A percentile compares a stretch with the other conserved stretches of the same genome.
These are phyloP conservation scores for Exophiala xenobiotica DNA, from an alignment of 2,329 filamentous ascomycete species.

Conservation along the genomic window DNA sequence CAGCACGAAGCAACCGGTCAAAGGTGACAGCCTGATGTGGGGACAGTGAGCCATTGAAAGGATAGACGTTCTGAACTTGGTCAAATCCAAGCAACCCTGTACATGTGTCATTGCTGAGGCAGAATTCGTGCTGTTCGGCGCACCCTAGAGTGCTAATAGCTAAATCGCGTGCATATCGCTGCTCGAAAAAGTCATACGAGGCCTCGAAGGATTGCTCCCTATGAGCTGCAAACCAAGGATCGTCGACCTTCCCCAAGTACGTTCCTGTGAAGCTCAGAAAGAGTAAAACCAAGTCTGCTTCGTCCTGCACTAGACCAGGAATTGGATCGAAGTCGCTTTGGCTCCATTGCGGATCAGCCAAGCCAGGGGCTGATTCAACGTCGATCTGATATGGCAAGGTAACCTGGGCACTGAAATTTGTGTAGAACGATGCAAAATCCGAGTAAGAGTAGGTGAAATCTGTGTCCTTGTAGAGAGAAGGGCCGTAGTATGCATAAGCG, in stretches of 20 bases:
- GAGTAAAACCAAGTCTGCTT: constrained; percentile 17
- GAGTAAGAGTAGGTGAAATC: constrained; percentile 24
- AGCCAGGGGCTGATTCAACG: constrained; percentile 2
- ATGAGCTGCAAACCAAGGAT: constrained; percentile 27
- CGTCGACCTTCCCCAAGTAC: constrained; percentile 20
- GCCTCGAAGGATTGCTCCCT: not conserved
- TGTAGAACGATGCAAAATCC: constrained; percentile 22
- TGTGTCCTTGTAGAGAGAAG: constrained; percentile 17
- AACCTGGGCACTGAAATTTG: constrained; percentile 18
- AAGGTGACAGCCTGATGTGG: constrained; percentile 21
- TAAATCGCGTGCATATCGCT: constrained; percentile 13
- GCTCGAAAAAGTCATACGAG: constrained; percentile 5
- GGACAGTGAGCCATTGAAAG: constrained; percentile 16
- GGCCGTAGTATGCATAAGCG: constrained; percentile 20
- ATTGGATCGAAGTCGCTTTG: constrained; percentile 20
- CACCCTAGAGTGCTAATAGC: constrained; percentile 22
- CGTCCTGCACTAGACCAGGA: constrained; percentile 6
- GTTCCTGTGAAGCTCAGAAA: constrained; percentile 24
- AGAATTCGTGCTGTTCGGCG: constrained; percentile 25
- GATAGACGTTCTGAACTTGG: constrained; percentile 18
- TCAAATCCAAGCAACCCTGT: constrained; percentile 19
- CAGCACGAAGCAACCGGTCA: constrained; percentile 19
- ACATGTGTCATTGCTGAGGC: constrained; percentile 17
- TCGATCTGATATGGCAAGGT: constrained; percentile 21
- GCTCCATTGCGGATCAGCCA: constrained; percentile 4